These are phyloP conservation scores for Curvularia lunata DNA, from an alignment of 2,329 filamentous ascomycete genomes.

Conservation along the genomic window DNA sequence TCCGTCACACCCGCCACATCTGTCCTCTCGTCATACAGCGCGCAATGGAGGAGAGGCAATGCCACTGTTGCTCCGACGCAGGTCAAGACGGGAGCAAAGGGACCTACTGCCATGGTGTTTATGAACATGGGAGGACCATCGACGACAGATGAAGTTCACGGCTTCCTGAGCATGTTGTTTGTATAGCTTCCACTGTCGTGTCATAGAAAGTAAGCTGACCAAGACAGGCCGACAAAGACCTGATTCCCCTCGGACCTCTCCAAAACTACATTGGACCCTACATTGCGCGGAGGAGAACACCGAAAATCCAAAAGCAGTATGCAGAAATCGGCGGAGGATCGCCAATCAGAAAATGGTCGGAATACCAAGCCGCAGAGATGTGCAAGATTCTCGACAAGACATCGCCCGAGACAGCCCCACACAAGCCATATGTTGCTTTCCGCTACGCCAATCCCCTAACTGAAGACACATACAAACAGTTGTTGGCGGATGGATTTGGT, in stretches of 20 bases:
- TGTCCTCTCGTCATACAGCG: constrained; percentile 37
- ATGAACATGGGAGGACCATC: constrained; percentile 98
- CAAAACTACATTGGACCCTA: constrained; percentile 90
- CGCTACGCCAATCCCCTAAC: constrained; percentile 93
- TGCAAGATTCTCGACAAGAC: constrained; percentile 94
- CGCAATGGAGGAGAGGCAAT: constrained; percentile 48
- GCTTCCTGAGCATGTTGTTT: constrained; percentile 90
- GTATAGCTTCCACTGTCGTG: constrained; percentile 59
- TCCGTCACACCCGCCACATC: constrained; percentile 36
- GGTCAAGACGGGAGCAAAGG: constrained; percentile 71
- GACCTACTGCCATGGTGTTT: constrained; percentile 97
- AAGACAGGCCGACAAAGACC: constrained; percentile 80
- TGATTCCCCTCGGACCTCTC: constrained; percentile 92
- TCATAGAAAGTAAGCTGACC: constrained; percentile 24
- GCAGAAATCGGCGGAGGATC: constrained; percentile 95
- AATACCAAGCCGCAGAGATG: constrained; percentile 92
- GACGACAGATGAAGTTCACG: constrained; percentile 83
- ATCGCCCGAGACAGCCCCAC: constrained; percentile 90
- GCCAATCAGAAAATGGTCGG: constrained; percentile 97
- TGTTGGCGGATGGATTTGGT: constrained; percentile 89
- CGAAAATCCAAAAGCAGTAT: constrained; percentile 97
- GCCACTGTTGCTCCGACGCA: constrained; percentile 73
- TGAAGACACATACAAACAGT: constrained; percentile 85
- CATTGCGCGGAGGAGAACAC: constrained; percentile 84
- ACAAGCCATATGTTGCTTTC: constrained; percentile 97